Conservation (phyloP, 495 filamentous ascomycete genomes). For the Penicillium odoratum region DNA sequence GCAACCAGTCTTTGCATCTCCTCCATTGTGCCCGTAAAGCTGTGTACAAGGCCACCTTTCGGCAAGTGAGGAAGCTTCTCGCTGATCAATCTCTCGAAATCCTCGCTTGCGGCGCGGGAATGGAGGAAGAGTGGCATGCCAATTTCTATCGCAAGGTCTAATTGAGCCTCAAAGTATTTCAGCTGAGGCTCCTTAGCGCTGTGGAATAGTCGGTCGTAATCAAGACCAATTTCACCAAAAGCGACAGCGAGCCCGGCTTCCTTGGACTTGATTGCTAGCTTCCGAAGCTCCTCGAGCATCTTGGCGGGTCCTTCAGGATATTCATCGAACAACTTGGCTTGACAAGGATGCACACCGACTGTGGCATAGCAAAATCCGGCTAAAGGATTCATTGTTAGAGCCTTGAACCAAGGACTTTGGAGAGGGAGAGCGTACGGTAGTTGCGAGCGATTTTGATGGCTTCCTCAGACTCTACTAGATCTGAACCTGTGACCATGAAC, state of each 20-base stretch:
- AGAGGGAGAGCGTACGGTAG: constrained; percentile 58
- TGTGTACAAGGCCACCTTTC: constrained; percentile 79
- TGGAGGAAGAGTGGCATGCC: constrained; percentile 88
- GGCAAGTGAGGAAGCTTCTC: constrained; percentile 57
- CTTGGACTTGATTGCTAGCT: constrained; percentile 52
- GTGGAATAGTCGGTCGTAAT: constrained; percentile 88
- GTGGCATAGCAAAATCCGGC: constrained; percentile 83
- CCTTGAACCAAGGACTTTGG: background rate
- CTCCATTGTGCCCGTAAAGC: constrained; percentile 80
- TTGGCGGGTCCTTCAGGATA: constrained; percentile 55
- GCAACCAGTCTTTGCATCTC: constrained; percentile 78
- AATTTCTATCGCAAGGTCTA: constrained; percentile 72
- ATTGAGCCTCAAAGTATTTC: constrained; percentile 79
- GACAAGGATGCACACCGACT: constrained; percentile 91
- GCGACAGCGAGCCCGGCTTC: constrained; percentile 62
- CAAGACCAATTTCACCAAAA: constrained; percentile 93
- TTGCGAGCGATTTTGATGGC: constrained; percentile 71
- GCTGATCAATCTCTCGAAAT: constrained; percentile 69
- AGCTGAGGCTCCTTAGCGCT: constrained; percentile 74
- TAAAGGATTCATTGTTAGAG: constrained; percentile 30
- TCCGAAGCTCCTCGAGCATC: constrained; percentile 60
- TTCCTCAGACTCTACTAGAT: constrained; percentile 71
- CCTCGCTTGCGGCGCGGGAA: constrained; percentile 76
- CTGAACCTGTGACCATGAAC: constrained; percentile 92
- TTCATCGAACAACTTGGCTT: constrained; percentile 64